Conservation (phyloP, 768 basidiomycete genomes). For the Collybia sordida region DNA sequence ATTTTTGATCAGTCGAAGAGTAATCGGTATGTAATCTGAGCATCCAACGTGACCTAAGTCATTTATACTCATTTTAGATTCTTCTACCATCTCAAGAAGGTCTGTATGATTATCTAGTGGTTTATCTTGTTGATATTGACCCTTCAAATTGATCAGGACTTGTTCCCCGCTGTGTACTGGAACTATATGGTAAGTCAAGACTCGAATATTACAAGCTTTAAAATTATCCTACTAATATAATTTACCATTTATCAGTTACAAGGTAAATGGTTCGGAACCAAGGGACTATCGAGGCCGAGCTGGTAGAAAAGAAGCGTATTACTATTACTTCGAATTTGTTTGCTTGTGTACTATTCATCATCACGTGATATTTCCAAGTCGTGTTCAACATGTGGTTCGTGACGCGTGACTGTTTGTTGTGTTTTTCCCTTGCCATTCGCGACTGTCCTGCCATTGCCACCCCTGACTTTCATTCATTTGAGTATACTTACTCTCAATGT, state of each 20-base stretch:
- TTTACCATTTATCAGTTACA: constrained; percentile 29
- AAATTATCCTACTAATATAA: constrained; percentile 3
- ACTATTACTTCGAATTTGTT: not conserved
- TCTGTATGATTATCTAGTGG: constrained; percentile 17
- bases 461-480: not conserved
- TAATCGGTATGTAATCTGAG: constrained; percentile 50
- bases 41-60: not conserved
- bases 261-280: constrained; percentile 45
- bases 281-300: constrained; percentile 28
- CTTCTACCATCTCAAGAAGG: constrained; percentile 91
- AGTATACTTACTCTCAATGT: constrained; percentile 44
- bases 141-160: constrained; percentile 34
- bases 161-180: constrained; percentile 82
- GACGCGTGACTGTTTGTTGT: not conserved
- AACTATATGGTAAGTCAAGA: constrained; percentile 59
- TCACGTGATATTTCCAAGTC: constrained; percentile 7
- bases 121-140: constrained; percentile 8
- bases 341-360: not conserved
- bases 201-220: no score
- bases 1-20: constrained; percentile 76
- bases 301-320: constrained; percentile 13
- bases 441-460: not conserved
- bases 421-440: not conserved
- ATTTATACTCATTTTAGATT: constrained; percentile 34
- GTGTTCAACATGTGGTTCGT: constrained; percentile 8